Base-by-base conservation (phyloP, 2,329 filamentous ascomycete genomes). In the Diaporthe sp. region DNA sequence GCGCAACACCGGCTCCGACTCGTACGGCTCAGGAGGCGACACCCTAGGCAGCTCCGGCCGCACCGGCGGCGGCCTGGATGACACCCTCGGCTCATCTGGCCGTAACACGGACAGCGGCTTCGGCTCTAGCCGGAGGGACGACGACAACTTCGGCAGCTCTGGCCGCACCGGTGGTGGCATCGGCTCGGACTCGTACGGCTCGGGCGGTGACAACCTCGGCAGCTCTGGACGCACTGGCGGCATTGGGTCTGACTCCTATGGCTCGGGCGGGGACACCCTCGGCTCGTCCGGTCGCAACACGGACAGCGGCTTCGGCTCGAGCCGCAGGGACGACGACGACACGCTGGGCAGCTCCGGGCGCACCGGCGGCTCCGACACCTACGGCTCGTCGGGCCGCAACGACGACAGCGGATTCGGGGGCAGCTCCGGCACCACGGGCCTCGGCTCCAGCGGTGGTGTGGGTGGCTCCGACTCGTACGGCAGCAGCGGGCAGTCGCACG, bases 231-330 rank as follows among this genome's bases (percentile, higher is more conserved):
- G 57, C 7, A 58, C 60, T 10, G 64, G 54, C 4, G 64, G 67
- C 25, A 30, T 71, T 13, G 73, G 64, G 7, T 73, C 71, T 15
- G 72, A 71, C 50, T 71, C 74, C 28, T 75, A 75, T 30, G 75
- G 74, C 17, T 75, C 71, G 25, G 47, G 68, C 22, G 66, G 73
- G 7, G 76, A 78, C 66, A 67, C 33, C 22, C 35, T 60, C 73
- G 77, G 78, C 68, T 73, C 74, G 71, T 75, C 71, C 22, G 35
- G 67, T 9, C 54, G 73, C 40, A 40, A 47, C 38, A 57, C 33
- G 40, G 54, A 60, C 73, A 72, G 76, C 66, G 74, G 70, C 45
- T 79, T 77, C 57, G 79, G 79, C 33, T 75, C 72, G 22, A 42
- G 68, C n/a, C 71, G 72, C n/a, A 28, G 72, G 40, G 45, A 58